Evolutionary conservation across 371 early-diverging fungal species (phyloP).

Genomic region (Cladochytrium tenue): DNA sequence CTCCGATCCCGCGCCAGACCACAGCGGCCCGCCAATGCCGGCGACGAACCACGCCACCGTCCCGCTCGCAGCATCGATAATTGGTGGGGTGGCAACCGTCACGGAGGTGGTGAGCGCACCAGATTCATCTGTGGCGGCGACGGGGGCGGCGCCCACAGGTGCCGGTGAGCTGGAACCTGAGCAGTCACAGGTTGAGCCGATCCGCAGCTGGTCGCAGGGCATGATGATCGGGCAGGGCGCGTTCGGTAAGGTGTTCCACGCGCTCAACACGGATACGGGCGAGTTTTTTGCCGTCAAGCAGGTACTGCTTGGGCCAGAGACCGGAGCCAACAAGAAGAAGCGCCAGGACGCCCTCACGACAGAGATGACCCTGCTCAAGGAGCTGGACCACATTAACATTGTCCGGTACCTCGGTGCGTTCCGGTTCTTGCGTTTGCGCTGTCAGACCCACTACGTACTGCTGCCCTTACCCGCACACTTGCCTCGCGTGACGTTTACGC

Average conservation of each 20-base stretch:
- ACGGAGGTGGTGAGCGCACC: not conserved
- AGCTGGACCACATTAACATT: conserved; percentile 56
- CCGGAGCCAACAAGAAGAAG: conserved; percentile 17
- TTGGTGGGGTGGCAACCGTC: too few relatives aligned
- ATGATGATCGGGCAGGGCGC: conserved; percentile 92
- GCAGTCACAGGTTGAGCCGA: conserved; percentile 5
- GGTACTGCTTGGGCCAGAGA: conserved; percentile 49
- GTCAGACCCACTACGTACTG: too few relatives aligned
- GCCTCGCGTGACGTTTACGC: too few relatives aligned
- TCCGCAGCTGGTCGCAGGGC: conserved; percentile 73
- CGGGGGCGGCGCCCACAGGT: not conserved
- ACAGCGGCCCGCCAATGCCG: too few relatives aligned
- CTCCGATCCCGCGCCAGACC: too few relatives aligned
- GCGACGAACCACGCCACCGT: too few relatives aligned
- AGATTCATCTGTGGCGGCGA: not conserved
- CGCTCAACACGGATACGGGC: conserved; percentile 75
- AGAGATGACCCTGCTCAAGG: conserved; percentile 84
- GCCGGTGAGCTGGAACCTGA: conserved; percentile 2
- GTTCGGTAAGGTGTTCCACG: conserved; percentile 91
- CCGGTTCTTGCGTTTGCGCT: conserved; percentile 63
- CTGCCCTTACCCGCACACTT: too few relatives aligned
- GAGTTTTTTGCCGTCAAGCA: conserved; percentile 96
- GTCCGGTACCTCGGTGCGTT: conserved; percentile 42
- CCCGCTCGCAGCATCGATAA: not conserved
- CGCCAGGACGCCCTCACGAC: conserved; percentile 36